A percentile compares a stretch with the other conserved stretches of the same genome.
Conservation (phyloP, 805 yeast genomes). For the Metschnikowia anglica region DNA sequence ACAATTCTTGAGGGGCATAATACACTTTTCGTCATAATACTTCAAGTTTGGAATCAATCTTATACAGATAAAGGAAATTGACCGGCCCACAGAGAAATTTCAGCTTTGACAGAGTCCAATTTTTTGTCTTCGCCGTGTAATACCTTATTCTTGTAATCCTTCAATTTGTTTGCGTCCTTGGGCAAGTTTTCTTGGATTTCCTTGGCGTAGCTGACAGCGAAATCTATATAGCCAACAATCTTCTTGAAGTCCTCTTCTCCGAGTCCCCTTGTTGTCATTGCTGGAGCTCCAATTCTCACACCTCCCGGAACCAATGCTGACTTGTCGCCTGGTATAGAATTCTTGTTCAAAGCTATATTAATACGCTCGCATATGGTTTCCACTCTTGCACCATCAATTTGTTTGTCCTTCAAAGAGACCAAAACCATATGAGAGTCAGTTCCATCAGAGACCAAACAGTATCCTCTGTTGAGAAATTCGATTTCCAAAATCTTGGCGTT, state of each 20-base stretch:
- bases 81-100: slow-evolving; percentile 90
- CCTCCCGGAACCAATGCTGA: slow-evolving; percentile 97
- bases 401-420: slow-evolving; percentile 82
- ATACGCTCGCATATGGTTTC: slow-evolving; percentile 92
- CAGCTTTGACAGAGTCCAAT: slow-evolving; percentile 64
- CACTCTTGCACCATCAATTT: slow-evolving; percentile 94
- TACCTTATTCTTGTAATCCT: slow-evolving; percentile 78
- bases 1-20: background rate
- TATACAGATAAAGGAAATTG: slow-evolving; percentile 61
- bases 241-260: slow-evolving; percentile 81
- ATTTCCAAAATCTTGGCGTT: slow-evolving; percentile 83
- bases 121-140: slow-evolving; percentile 66
- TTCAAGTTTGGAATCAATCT: slow-evolving; percentile 4
- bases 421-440: slow-evolving; percentile 97
- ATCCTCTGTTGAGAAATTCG: slow-evolving; percentile 70
- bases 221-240: slow-evolving; percentile 60
- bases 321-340: slow-evolving; percentile 97
- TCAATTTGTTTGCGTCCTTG: slow-evolving; percentile 88
- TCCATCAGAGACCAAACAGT: slow-evolving; percentile 86
- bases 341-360: slow-evolving; percentile 95
- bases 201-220: slow-evolving; percentile 70
- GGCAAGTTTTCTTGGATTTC: slow-evolving; percentile 78
- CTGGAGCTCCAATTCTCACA: slow-evolving; percentile 96
- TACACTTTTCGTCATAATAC: slow-evolving; percentile 1
- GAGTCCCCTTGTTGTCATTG: slow-evolving; percentile 97